phyloP scores from a whole-genome alignment of 306 rosid species.

The Pyrus communis region DNA sequence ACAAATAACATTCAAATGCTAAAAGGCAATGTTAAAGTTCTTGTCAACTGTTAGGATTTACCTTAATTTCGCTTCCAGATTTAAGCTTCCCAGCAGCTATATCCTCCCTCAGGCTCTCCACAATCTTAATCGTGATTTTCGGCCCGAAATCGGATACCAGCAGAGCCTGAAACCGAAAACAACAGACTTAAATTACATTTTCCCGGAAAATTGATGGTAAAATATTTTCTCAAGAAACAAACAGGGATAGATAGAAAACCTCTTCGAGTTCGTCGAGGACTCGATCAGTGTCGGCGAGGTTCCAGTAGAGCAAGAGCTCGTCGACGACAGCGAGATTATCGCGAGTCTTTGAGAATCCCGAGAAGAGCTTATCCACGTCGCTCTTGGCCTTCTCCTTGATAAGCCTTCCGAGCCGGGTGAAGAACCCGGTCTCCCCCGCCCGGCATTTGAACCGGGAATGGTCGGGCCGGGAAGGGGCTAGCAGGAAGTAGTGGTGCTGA shows the following conservation, averaged over 20 bases:
- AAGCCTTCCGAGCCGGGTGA: slow-evolving; percentile 68
- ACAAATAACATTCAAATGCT: background rate
- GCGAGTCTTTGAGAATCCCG: slow-evolving; percentile 85
- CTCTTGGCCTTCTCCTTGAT: slow-evolving; percentile 87
- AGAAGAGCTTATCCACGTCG: slow-evolving; percentile 80
- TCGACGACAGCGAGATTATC: slow-evolving; percentile 82
- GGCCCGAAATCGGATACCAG: slow-evolving; percentile 91
- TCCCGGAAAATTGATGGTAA: background rate
- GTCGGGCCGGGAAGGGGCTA: slow-evolving; percentile 1
- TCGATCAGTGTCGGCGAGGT: slow-evolving; percentile 82
- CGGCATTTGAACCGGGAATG: slow-evolving; percentile 50
- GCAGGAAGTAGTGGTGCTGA: slow-evolving; percentile 12
- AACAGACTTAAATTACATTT: background rate
- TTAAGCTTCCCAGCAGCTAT: slow-evolving; percentile 80
- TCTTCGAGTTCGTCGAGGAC: slow-evolving; percentile 97
- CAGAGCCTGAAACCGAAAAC: slow-evolving; percentile 49
- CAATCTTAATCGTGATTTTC: slow-evolving; percentile 72
- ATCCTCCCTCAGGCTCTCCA: slow-evolving; percentile 78
- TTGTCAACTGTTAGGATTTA: background rate
- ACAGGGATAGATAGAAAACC: slow-evolving; percentile 29
- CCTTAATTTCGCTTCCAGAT: slow-evolving; percentile 94
- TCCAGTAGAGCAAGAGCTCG: slow-evolving; percentile 92
- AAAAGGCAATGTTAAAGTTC: background rate
- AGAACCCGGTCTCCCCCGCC: slow-evolving; percentile 77
- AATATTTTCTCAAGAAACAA: background rate